A percentile compares a stretch with the other conserved stretches of the same genome.
These are phyloP conservation scores for Middelhovenomyces tepae DNA, from an alignment of 805 yeast genomes.

Conservation along the genomic window DNA sequence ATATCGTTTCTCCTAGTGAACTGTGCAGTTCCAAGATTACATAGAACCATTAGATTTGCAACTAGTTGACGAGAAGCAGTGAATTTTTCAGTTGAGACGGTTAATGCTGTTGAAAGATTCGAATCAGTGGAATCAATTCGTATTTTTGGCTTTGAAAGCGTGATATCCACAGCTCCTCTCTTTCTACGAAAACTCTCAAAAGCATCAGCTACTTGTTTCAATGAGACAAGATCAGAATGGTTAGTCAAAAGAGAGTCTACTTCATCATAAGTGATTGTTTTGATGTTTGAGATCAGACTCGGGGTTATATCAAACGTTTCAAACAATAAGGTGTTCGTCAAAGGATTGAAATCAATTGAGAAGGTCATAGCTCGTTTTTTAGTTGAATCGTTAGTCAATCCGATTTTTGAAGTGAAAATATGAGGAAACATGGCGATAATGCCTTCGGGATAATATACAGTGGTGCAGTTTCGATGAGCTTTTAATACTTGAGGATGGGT, in stretches of 20 bases:
- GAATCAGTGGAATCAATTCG: background rate
- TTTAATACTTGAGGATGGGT: slow-evolving; percentile 36
- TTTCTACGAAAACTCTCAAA: slow-evolving; percentile 16
- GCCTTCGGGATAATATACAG: slow-evolving; percentile 65
- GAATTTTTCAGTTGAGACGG: slow-evolving; percentile 12
- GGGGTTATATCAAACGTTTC: slow-evolving; percentile 29
- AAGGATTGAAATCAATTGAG: slow-evolving; percentile 28
- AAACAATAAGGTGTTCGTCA: slow-evolving; percentile 15
- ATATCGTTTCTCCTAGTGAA: slow-evolving; percentile 18
- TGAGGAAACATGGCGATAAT: slow-evolving; percentile 65
- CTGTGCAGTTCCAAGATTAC: slow-evolving; percentile 41
- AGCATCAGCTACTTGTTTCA: slow-evolving; percentile 27
- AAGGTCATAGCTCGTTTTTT: slow-evolving; percentile 38
- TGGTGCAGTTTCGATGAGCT: slow-evolving; percentile 54
- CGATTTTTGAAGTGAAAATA: slow-evolving; percentile 40
- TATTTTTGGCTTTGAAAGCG: slow-evolving; percentile 7
- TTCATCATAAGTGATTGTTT: slow-evolving; percentile 49
- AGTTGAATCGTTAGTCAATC: slow-evolving; percentile 38
- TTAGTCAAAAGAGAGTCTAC: slow-evolving; percentile 44
- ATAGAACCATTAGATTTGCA: slow-evolving; percentile 74
- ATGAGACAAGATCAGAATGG: slow-evolving; percentile 29
- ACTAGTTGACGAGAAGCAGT: slow-evolving; percentile 54
- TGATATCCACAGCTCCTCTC: slow-evolving; percentile 38
- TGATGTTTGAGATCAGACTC: slow-evolving; percentile 38
- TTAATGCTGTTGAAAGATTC: slow-evolving; percentile 1